Evolutionary conservation across 2,329 filamentous ascomycete species (phyloP).

Genomic region (Monilinia fructicola): DNA sequence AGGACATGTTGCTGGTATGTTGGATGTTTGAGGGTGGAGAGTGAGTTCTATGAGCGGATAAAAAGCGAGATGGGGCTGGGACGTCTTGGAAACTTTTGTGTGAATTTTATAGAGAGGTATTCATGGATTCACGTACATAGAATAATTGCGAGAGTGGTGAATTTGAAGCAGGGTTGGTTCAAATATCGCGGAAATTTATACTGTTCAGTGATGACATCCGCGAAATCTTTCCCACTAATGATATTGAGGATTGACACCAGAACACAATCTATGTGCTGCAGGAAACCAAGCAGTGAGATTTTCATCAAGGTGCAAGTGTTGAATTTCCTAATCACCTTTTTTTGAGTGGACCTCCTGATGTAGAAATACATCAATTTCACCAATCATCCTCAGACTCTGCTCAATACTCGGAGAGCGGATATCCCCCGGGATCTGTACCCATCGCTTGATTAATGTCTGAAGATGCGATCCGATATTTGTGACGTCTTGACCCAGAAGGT

Average conservation of each 20-base stretch:
- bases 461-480: conserved; percentile 47
- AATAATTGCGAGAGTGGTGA: no score
- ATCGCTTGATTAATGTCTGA: conserved; percentile 44
- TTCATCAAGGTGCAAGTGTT: not conserved
- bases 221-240: no score
- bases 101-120: no score
- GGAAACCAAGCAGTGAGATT: not conserved
- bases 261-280: not conserved
- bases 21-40: not conserved
- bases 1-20: not conserved
- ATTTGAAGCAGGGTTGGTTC: not conserved
- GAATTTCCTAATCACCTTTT: not conserved
- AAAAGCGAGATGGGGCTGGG: not conserved
- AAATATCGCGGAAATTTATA: no score
- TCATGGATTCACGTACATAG: no score
- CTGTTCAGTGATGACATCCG: not conserved
- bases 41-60: not conserved
- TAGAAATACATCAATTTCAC: conserved; percentile 47
- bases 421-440: conserved; percentile 44
- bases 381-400: conserved; percentile 49
- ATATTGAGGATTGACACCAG: not conserved
- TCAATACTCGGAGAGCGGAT: conserved; percentile 48
- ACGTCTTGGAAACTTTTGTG: not conserved
- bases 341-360: conserved; percentile 39
- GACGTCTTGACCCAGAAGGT: conserved; percentile 44